A percentile compares a stretch with the other conserved stretches of the same genome.
Evolutionary conservation across 331 rosid species (phyloP).

Genomic region (Rosa hybrid): DNA sequence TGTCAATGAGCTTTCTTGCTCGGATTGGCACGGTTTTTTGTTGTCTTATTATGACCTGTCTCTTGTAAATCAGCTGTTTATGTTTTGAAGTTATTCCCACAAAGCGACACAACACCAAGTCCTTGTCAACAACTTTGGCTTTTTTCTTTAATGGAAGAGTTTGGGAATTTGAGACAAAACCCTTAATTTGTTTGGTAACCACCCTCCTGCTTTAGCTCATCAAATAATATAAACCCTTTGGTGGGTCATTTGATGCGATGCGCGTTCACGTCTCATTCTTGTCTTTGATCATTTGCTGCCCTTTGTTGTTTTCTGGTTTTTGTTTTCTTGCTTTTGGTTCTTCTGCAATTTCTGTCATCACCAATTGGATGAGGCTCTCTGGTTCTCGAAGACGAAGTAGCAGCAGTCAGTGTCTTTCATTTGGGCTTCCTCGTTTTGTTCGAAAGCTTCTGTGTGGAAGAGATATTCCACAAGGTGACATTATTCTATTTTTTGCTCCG

Average conservation of each 20-base stretch:
- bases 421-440: not conserved
- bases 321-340: not conserved
- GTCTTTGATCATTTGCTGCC: constrained; percentile 28
- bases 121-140: constrained; percentile 54
- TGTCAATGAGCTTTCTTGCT: constrained; percentile 36
- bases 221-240: constrained; percentile 14
- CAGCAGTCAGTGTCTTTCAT: not conserved
- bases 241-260: constrained; percentile 45
- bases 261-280: constrained; percentile 45
- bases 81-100: constrained; percentile 50
- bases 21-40: constrained; percentile 35
- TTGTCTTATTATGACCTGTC: constrained; percentile 53
- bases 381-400: not conserved
- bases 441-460: not conserved
- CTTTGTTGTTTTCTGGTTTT: constrained; percentile 1
- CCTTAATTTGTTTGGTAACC: constrained; percentile 46
- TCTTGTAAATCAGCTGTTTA: constrained; percentile 52
- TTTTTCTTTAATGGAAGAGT: constrained; percentile 33
- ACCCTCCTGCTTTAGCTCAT: constrained; percentile 25
- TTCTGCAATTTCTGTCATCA: not conserved
- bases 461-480: not conserved
- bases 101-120: constrained; percentile 52
- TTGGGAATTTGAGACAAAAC: constrained; percentile 40
- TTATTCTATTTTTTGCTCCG: not conserved
- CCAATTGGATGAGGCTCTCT: not conserved